Evolutionary conservation across 305 asterid species (phyloP).

Genomic region (Solanum hybrid): DNA sequence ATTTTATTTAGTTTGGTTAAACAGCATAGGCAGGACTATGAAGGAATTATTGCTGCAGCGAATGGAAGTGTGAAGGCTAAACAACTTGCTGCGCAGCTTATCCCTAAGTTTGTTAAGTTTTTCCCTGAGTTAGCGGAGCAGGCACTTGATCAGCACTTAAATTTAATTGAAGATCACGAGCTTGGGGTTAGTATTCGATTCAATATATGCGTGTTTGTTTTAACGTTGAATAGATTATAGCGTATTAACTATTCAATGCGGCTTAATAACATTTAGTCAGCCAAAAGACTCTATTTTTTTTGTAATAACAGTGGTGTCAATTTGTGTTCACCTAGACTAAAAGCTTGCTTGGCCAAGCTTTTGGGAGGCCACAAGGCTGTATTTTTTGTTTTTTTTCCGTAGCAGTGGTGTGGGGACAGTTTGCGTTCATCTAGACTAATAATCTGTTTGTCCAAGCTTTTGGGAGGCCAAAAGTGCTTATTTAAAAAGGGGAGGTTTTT

Average conservation of each 20-base stretch:
- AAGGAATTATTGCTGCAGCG: constrained; percentile 74
- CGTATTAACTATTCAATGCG: neutral
- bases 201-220: neutral
- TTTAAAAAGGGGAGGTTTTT: neutral
- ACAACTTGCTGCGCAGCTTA: constrained; percentile 88
- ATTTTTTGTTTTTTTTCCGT: neutral
- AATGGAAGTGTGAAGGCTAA: constrained; percentile 76
- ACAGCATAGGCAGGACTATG: constrained; percentile 68
- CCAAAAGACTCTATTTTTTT: neutral
- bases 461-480: neutral
- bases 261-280: neutral
- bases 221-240: neutral
- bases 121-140: constrained; percentile 67
- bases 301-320: neutral
- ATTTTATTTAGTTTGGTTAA: neutral
- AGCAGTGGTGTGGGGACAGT: neutral
- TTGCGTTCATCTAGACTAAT: neutral
- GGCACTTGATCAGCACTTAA: constrained; percentile 72
- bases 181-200: constrained; percentile 49
- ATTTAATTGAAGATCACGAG: constrained; percentile 77
- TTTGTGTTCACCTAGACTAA: neutral
- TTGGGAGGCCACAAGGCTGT: neutral
- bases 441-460: neutral
- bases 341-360: neutral
- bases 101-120: constrained; percentile 76